These are phyloP conservation scores for Penicillium brasilianum DNA, from an alignment of 2,329 filamentous ascomycete species.

Conservation along the genomic window DNA sequence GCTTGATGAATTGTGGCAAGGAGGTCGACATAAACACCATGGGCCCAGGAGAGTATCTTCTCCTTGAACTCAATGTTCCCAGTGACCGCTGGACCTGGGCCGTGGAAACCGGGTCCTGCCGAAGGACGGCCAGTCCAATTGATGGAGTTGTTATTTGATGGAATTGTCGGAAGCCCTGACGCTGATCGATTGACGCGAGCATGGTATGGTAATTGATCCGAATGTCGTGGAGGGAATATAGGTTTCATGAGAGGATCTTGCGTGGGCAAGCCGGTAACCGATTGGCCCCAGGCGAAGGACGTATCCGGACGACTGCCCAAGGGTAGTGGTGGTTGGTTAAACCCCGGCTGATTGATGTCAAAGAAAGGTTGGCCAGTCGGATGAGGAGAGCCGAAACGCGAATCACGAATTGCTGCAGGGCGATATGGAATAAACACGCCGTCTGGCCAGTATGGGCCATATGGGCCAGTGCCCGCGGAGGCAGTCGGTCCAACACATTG, in stretches of 20 bases:
- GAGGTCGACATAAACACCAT: slow-evolving; percentile 73
- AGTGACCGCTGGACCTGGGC: slow-evolving; percentile 29
- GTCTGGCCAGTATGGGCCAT: slow-evolving; percentile 68
- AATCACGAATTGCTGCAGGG: slow-evolving; percentile 62
- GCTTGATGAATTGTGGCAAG: slow-evolving; percentile 67
- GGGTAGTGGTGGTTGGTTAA: slow-evolving; percentile 35
- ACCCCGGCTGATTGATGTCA: slow-evolving; percentile 37
- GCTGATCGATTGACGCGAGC: slow-evolving; percentile 32
- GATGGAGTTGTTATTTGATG: slow-evolving; percentile 30
- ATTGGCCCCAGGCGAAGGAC: slow-evolving; percentile 40
- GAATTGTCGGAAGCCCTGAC: slow-evolving; percentile 24
- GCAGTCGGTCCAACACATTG: slow-evolving; percentile 63
- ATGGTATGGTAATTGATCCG: slow-evolving; percentile 40
- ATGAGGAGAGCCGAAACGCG: slow-evolving; percentile 47
- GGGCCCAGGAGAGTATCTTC: slow-evolving; percentile 70
- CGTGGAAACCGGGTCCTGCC: slow-evolving; percentile 29
- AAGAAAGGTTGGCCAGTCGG: slow-evolving; percentile 35
- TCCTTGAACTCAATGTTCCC: slow-evolving; percentile 65
- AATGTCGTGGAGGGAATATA: slow-evolving; percentile 46
- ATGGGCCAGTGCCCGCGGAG: slow-evolving; percentile 61
- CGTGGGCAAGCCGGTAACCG: slow-evolving; percentile 32
- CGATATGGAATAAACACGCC: slow-evolving; percentile 66
- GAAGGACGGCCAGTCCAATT: slow-evolving; percentile 34
- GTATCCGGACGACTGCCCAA: slow-evolving; percentile 34
- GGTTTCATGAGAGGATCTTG: slow-evolving; percentile 40